phyloP scores from a whole-genome alignment of 2,329 filamentous ascomycete species.

The Rhytidhysteron rufulum region DNA sequence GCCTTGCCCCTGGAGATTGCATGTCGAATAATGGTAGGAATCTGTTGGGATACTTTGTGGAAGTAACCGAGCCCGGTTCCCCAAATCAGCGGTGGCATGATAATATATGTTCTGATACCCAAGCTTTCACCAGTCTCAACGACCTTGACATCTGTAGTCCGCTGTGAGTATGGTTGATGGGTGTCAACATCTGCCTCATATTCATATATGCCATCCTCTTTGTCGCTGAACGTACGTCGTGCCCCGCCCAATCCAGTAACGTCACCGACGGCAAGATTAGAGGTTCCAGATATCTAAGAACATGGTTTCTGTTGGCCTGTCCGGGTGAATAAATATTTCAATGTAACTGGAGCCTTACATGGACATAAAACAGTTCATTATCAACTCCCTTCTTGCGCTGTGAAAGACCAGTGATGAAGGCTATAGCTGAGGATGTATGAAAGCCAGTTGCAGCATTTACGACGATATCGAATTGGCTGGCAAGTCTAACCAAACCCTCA shows the following conservation, averaged over 20 bases:
- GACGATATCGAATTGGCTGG: too few relatives aligned
- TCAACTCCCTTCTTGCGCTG: neutral
- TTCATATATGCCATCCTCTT: constrained; percentile 42
- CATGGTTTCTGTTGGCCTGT: too few relatives aligned
- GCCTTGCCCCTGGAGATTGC: constrained; percentile 28
- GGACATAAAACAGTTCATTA: neutral
- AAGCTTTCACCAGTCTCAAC: constrained; percentile 37
- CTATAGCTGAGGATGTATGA: neutral
- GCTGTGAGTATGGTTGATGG: constrained; percentile 38
- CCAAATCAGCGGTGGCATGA: constrained; percentile 49
- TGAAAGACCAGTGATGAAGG: neutral
- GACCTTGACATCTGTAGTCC: constrained; percentile 44
- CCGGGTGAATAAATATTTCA: too few relatives aligned
- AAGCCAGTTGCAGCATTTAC: neutral
- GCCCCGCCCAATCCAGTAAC: constrained; percentile 30
- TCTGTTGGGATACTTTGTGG: constrained; percentile 31
- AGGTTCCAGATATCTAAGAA: constrained; percentile 43
- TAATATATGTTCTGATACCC: constrained; percentile 43
- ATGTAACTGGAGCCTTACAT: too few relatives aligned
- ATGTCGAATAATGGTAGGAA: constrained; percentile 32
- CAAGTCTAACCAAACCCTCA: too few relatives aligned
- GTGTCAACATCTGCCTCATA: constrained; percentile 39
- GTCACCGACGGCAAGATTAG: constrained; percentile 43
- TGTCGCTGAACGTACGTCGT: constrained; percentile 37
- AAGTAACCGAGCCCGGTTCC: constrained; percentile 44